phyloP scores from a whole-genome alignment of 257 asterid species.

The Echium plantagineum region DNA sequence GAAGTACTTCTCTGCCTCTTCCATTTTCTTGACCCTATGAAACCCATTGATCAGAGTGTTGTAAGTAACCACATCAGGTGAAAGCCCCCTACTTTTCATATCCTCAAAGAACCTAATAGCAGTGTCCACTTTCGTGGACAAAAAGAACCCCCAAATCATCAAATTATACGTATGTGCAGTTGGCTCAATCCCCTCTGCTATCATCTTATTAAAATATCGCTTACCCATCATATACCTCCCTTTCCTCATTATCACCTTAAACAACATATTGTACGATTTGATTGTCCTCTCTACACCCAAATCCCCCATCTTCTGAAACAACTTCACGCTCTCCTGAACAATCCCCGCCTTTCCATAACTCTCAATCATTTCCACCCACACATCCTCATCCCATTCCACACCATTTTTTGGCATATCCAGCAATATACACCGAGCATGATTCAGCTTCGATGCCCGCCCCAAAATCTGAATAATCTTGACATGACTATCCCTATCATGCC shows the following conservation, averaged over 20 bases:
- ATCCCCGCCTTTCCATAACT: conserved; percentile 80
- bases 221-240: conserved; percentile 88
- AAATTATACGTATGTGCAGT: conserved; percentile 62
- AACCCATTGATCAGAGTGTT: conserved; percentile 75
- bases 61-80: conserved; percentile 64
- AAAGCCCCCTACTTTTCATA: conserved; percentile 62
- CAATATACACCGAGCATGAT: conserved; percentile 82
- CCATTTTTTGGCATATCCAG: conserved; percentile 84
- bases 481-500: conserved; percentile 60
- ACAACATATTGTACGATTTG: conserved; percentile 57
- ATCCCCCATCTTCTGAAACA: conserved; percentile 76
- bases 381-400: conserved; percentile 87
- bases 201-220: conserved; percentile 76
- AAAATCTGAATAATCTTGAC: conserved; percentile 64
- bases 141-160: conserved; percentile 83
- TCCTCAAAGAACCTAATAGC: conserved; percentile 76
- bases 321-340: conserved; percentile 88
- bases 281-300: conserved; percentile 52
- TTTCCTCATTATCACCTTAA: conserved; percentile 63
- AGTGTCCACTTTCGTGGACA: conserved; percentile 47
- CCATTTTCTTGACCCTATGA: conserved; percentile 49
- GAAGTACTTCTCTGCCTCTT: conserved; percentile 76
- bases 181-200: conserved; percentile 68
- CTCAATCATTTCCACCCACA: conserved; percentile 72
- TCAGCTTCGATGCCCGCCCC: conserved; percentile 66